These are phyloP conservation scores for Apiospora sp. DNA, from an alignment of 2,329 filamentous ascomycete genomes.

Conservation along the genomic window DNA sequence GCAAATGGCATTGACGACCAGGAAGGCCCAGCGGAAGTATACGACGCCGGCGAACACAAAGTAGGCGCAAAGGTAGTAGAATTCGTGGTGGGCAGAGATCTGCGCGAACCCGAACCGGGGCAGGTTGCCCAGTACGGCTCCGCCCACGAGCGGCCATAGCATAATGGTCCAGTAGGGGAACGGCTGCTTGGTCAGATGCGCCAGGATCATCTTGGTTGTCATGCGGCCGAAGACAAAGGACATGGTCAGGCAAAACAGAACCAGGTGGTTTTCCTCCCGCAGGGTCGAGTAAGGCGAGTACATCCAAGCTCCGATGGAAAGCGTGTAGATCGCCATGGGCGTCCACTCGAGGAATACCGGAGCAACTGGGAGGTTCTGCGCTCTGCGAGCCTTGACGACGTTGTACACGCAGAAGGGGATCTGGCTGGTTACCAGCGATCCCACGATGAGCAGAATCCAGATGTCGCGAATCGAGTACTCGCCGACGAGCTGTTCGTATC, in stretches of 20 bases:
- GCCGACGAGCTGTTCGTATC: conserved; percentile 67
- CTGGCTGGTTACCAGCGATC: conserved; percentile 74
- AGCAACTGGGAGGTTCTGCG: conserved; percentile 74
- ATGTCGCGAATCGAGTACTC: conserved; percentile 82
- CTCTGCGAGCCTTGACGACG: conserved; percentile 78
- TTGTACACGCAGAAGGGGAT: conserved; percentile 90
- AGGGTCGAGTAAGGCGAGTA: conserved; percentile 88
- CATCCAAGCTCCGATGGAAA: conserved; percentile 81
- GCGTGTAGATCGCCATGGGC: conserved; percentile 83
- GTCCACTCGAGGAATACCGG: conserved; percentile 95
- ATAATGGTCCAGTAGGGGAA: conserved; percentile 98
- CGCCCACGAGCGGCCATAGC: conserved; percentile 84
- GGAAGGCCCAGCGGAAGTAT: conserved; percentile 91
- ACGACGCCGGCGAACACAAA: conserved; percentile 83
- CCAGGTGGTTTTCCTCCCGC: conserved; percentile 83
- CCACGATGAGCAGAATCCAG: conserved; percentile 78
- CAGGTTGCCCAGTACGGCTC: conserved; percentile 83
- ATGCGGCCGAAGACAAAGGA: conserved; percentile 98
- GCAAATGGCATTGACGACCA: conserved; percentile 92
- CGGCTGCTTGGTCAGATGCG: conserved; percentile 89
- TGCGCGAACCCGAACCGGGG: conserved; percentile 76
- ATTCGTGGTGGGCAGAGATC: conserved; percentile 71
- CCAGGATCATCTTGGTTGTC: conserved; percentile 99
- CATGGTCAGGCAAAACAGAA: conserved; percentile 91
- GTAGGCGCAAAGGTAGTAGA: conserved; percentile 85